A percentile compares a stretch with the other conserved stretches of the same genome.
These are phyloP conservation scores for Fusarium circinatum DNA, from an alignment of 2,329 filamentous ascomycete species.

Conservation along the genomic window DNA sequence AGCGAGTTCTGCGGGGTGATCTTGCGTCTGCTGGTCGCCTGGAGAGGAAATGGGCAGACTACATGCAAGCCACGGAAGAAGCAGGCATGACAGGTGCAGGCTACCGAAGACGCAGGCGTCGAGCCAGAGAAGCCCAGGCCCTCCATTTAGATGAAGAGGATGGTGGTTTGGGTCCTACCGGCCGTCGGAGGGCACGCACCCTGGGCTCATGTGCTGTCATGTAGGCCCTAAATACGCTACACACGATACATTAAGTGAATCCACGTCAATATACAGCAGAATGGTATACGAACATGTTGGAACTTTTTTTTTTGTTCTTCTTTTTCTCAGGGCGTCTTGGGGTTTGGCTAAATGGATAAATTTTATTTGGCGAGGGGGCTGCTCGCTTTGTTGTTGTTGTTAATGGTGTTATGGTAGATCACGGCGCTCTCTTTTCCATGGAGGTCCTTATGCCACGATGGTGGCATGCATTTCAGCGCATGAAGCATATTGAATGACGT, in stretches of 20 bases:
- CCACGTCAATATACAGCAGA: background rate
- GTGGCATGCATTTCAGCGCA: conserved; percentile 12
- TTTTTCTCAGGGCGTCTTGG: background rate
- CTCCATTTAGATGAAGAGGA: conserved; percentile 85
- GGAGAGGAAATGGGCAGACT: conserved; percentile 91
- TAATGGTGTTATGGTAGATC: conserved; percentile 39
- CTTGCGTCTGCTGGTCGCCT: conserved; percentile 78
- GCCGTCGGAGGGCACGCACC: conserved; percentile 71
- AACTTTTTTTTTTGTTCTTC: background rate
- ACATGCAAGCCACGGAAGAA: conserved; percentile 92
- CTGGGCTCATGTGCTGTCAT: conserved; percentile 71
- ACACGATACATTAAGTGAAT: background rate
- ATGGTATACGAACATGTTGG: conserved; percentile 1
- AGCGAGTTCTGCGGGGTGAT: conserved; percentile 83
- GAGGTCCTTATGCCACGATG: background rate
- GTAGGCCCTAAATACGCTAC: conserved; percentile 55
- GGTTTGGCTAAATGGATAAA: conserved; percentile 12
- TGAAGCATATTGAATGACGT: conserved; percentile 9
- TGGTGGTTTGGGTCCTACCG: conserved; percentile 62
- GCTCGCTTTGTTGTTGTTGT: conserved; percentile 3
- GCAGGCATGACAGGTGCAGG: conserved; percentile 75
- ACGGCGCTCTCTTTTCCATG: conserved; percentile 13
- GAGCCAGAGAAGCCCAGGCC: conserved; percentile 83
- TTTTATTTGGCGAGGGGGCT: conserved; percentile 12
- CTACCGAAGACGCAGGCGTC: conserved; percentile 74